Conservation (phyloP, 139 green algal species). For the Ettlia oleoabundans region DNA sequence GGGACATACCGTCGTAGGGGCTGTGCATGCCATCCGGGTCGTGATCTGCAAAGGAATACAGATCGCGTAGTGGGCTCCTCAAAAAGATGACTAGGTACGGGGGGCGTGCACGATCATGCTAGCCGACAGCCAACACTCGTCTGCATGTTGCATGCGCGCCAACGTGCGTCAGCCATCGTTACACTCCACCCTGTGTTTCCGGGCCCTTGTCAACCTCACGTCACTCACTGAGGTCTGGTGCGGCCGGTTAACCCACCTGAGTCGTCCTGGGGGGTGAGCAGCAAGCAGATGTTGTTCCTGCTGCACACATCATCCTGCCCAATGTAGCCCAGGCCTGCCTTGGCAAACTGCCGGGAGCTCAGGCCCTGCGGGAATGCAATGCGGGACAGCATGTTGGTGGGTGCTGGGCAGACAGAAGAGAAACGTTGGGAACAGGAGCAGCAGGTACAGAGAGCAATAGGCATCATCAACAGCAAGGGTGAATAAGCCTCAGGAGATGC, state of each 20-base stretch:
- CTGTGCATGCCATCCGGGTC: not conserved
- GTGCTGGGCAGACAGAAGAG: no score
- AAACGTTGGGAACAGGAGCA: not conserved
- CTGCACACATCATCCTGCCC: slow-evolving; percentile 71
- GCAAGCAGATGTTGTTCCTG: slow-evolving; percentile 67
- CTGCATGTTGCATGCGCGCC: not conserved
- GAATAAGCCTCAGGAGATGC: not conserved
- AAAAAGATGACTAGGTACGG: not conserved
- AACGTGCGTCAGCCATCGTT: no score
- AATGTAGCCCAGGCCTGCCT: slow-evolving; percentile 59
- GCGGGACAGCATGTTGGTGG: not conserved
- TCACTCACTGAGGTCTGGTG: not conserved
- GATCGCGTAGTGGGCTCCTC: not conserved
- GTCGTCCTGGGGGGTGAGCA: slow-evolving; percentile 34
- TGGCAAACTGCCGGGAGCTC: slow-evolving; percentile 46
- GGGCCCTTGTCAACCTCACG: no score
- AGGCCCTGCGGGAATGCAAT: slow-evolving; percentile 40
- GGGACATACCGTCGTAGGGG: slow-evolving; percentile 29
- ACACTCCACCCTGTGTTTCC: no score
- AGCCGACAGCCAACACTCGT: not conserved
- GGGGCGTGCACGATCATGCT: no score
- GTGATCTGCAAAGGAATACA: not conserved
- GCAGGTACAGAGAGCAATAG: not conserved
- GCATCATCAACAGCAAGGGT: no score
- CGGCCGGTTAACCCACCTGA: not conserved